Conservation (phyloP, 176 grass and related monocot species). For the Puccinellia tenuiflora region DNA sequence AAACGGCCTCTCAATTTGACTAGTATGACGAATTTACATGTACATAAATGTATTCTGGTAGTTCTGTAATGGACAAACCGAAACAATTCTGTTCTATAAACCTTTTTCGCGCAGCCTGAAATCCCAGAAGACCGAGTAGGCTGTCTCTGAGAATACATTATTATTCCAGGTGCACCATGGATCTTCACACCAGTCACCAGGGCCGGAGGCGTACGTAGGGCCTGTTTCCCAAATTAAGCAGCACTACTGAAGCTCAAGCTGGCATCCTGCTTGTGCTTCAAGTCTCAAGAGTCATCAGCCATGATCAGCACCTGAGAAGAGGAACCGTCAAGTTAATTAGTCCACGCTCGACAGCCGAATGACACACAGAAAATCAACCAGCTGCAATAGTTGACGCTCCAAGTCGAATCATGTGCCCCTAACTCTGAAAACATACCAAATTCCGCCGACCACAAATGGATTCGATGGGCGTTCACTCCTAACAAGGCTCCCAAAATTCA, state of each 20-base stretch:
- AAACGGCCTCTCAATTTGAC: not conserved
- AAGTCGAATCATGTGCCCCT: not conserved
- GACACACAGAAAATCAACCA: constrained; percentile 4
- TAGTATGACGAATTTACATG: too few species aligned
- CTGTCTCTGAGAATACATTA: constrained; percentile 24
- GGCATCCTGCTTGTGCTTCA: constrained; percentile 11
- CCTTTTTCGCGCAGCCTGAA: not conserved
- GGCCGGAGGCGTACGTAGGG: too few species aligned
- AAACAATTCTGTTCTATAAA: not conserved
- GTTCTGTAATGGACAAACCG: not conserved
- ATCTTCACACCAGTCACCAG: constrained; percentile 6
- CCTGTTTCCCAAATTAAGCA: not conserved
- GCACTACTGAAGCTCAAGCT: constrained; percentile 12
- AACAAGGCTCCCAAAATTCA: not conserved
- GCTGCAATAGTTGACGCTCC: not conserved
- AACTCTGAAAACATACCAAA: constrained; percentile 10
- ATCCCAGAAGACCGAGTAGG: constrained; percentile 9
- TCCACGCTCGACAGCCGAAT: not conserved
- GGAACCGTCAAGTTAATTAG: not conserved
- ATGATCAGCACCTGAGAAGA: constrained; percentile 29
- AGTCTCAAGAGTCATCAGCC: constrained; percentile 10
- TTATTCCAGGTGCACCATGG: not conserved
- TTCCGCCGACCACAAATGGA: not conserved
- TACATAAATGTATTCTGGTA: too few species aligned
- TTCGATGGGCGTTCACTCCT: not conserved